Conservation (phyloP, 495 filamentous ascomycete species). For the Glarea lozoyensis region DNA sequence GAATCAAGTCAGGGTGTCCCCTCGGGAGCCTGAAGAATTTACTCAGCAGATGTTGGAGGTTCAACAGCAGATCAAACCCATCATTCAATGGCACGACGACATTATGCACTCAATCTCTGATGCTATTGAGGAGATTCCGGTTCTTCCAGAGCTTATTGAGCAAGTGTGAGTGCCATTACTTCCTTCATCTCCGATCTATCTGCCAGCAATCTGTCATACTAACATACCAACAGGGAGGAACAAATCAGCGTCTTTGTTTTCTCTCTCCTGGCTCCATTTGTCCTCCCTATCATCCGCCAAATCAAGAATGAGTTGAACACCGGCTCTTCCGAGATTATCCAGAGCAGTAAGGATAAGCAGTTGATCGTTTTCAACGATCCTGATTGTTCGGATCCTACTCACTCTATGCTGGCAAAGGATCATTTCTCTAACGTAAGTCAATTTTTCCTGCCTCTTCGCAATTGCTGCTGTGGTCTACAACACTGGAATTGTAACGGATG, state of each 20-base stretch:
- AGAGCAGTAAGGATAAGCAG: conserved; percentile 69
- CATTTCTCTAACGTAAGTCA: conserved; percentile 67
- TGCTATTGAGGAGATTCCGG: conserved; percentile 70
- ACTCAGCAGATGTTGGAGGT: conserved; percentile 56
- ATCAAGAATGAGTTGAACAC: conserved; percentile 76
- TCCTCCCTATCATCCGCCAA: conserved; percentile 77
- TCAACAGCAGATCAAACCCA: conserved; percentile 69
- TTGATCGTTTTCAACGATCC: conserved; percentile 80
- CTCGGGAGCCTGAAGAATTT: conserved; percentile 68
- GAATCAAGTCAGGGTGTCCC: conserved; percentile 54
- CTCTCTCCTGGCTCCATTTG: conserved; percentile 72
- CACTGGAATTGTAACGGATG: too few species aligned
- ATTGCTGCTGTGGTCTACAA: too few species aligned
- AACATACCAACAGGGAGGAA: conserved; percentile 67
- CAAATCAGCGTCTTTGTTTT: conserved; percentile 81
- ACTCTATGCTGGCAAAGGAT: conserved; percentile 91
- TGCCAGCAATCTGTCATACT: too few species aligned
- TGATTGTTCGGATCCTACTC: conserved; percentile 68
- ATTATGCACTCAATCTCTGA: conserved; percentile 69
- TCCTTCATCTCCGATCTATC: too few species aligned
- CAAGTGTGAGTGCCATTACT: too few species aligned
- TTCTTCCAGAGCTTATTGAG: conserved; percentile 72
- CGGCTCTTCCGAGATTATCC: conserved; percentile 78
- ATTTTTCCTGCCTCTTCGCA: not conserved
- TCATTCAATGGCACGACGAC: conserved; percentile 81